These are phyloP conservation scores for Fusarium circinatum DNA, from an alignment of 2,329 filamentous ascomycete species.

Conservation along the genomic window DNA sequence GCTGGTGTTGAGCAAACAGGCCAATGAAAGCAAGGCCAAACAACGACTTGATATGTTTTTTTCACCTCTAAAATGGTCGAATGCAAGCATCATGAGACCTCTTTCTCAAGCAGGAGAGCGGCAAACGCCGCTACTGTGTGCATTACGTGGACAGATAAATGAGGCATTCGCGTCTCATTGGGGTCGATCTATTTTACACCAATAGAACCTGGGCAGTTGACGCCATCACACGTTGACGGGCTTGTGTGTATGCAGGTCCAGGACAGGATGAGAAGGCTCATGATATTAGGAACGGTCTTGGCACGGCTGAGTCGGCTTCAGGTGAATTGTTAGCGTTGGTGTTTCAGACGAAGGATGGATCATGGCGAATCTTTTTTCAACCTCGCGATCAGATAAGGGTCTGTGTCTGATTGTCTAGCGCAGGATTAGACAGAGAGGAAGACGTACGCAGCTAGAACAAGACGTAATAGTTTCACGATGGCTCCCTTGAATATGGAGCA, in stretches of 20 bases:
- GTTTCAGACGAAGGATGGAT: slow-evolving; percentile 18
- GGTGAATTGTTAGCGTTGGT: not conserved
- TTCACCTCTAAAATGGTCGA: not conserved
- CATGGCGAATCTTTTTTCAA: not conserved
- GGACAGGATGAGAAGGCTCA: slow-evolving; percentile 2
- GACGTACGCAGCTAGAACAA: slow-evolving; percentile 16
- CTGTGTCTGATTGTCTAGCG: not conserved
- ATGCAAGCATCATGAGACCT: not conserved
- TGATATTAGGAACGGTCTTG: slow-evolving; percentile 13
- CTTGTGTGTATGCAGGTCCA: slow-evolving; percentile 1
- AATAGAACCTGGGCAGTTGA: slow-evolving; percentile 17
- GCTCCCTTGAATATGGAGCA: slow-evolving; percentile 17
- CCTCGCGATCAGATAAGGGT: slow-evolving; percentile 14
- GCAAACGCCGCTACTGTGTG: slow-evolving; percentile 10
- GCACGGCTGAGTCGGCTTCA: slow-evolving; percentile 27
- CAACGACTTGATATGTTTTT: not conserved
- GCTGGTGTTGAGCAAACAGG: not conserved
- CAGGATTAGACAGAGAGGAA: not conserved
- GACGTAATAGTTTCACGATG: slow-evolving; percentile 31
- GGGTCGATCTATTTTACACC: slow-evolving; percentile 15
- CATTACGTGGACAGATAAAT: slow-evolving; percentile 30
- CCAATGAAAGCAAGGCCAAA: not conserved
- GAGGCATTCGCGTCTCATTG: slow-evolving; percentile 18
- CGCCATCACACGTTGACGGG: slow-evolving; percentile 1
- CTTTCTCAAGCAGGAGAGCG: not conserved